These are phyloP conservation scores for Fraxinus quadrangulata DNA, from an alignment of 257 asterid species.

Conservation along the genomic window DNA sequence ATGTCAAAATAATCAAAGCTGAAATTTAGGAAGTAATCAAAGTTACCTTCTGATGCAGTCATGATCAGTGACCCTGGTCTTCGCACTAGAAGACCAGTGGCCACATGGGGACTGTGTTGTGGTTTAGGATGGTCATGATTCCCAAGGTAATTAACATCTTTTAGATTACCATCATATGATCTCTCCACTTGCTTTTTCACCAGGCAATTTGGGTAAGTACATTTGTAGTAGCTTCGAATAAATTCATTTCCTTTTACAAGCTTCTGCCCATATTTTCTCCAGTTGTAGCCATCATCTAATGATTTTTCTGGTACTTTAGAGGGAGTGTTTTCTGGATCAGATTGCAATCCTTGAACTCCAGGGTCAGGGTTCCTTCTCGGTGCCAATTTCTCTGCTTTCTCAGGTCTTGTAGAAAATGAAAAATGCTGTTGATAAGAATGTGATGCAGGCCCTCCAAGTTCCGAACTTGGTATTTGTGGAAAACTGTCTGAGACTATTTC, in stretches of 20 bases:
- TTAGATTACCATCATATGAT: slow-evolving; percentile 69
- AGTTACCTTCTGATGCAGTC: slow-evolving; percentile 50
- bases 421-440: slow-evolving; percentile 33
- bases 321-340: slow-evolving; percentile 42
- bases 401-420: slow-evolving; percentile 34
- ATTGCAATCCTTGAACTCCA: slow-evolving; percentile 40
- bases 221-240: slow-evolving; percentile 84
- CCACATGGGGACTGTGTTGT: slow-evolving; percentile 49
- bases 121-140: slow-evolving; percentile 75
- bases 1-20: not conserved
- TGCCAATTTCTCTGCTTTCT: slow-evolving; percentile 63
- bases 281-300: slow-evolving; percentile 82
- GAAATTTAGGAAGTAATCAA: slow-evolving; percentile 17
- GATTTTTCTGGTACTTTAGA: slow-evolving; percentile 48
- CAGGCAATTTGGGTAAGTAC: slow-evolving; percentile 67
- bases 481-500: slow-evolving; percentile 24
- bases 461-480: slow-evolving; percentile 26
- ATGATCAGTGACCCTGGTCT: slow-evolving; percentile 32
- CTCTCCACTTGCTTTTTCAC: slow-evolving; percentile 89
- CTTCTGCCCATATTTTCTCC: slow-evolving; percentile 98
- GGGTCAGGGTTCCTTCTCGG: slow-evolving; percentile 55
- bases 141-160: slow-evolving; percentile 70
- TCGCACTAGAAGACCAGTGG: slow-evolving; percentile 41
- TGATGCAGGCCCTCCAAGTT: slow-evolving; percentile 32
- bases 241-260: slow-evolving; percentile 83